Evolutionary conservation across 208 protist species (phyloP), one percentile per base, ranked within the genome.

Genomic region (Acanthamoeba castellanii): DNA sequence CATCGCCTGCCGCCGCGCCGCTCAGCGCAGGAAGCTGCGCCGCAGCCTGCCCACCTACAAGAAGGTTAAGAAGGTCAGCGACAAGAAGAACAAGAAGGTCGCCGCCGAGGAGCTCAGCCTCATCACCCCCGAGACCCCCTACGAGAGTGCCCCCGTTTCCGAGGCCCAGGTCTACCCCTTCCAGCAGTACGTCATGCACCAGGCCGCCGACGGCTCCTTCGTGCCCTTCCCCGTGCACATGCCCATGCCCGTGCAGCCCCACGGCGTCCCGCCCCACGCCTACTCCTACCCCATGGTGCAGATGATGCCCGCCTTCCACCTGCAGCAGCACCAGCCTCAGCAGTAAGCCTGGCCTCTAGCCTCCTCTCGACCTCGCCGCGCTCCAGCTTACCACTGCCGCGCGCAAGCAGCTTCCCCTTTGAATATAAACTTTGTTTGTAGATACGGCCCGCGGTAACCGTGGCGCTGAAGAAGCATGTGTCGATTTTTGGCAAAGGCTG

Each of bases 31-130:
- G 74, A 18, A 82, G 13, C 74, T 82, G 74, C 74, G 74, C 32
- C 66, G 66, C 70, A 47, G 70, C 42, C 74, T 82, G n/a, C 74
- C 74, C 74, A 82, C 74, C 42, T 34, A 82, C 74, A 82, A 82
- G 74, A 78, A 78, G 70, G 70, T 34, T 16, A 82, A 82, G 74
- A 82, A 55, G 74, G 22, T 37, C 8, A 50, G 25, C 37, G 52
- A 82, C 37, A 82, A 82, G 74, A 22, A 82, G 37, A 82, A 82
- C 37, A 82, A 82, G 74, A 22, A 82, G 37, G 37, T 30, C 20
- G 18, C 32, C 22, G 74, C 30, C 37, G 74, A 82, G 74, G 74
- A 82, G 74, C 30, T 82, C 37, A 82, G 25, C 74, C 74, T 82
- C 74, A 82, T 82, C 74, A 82, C 74, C 37, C 74, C 74, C 37